These are phyloP conservation scores for Sparassis latifolia DNA, from an alignment of 1,284 basidiomycete species.

Conservation along the genomic window DNA sequence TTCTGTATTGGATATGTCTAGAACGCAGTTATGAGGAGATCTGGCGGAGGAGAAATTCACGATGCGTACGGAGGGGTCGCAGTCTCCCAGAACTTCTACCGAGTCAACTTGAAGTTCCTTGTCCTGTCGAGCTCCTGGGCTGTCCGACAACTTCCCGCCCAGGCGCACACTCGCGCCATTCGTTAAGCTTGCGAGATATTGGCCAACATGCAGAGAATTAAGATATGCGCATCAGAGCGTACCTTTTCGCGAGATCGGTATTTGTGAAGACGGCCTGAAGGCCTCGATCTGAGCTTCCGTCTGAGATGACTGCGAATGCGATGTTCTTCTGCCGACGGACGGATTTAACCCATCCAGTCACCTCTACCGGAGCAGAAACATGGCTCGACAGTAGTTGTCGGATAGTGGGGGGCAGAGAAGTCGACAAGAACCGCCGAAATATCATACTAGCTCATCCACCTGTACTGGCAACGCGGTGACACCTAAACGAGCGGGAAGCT, in stretches of 20 bases:
- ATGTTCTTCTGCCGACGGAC: slow-evolving; percentile 83
- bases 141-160: slow-evolving; percentile 57
- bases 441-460: background rate
- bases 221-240: slow-evolving; percentile 10
- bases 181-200: slow-evolving; percentile 40
- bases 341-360: slow-evolving; percentile 82
- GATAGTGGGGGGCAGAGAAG: slow-evolving; percentile 46
- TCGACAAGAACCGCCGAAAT: slow-evolving; percentile 20
- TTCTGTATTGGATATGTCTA: slow-evolving; percentile 87
- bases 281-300: slow-evolving; percentile 65
- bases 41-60: background rate
- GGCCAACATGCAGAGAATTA: background rate
- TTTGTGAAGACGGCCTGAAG: slow-evolving; percentile 76
- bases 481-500: background rate
- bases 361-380: slow-evolving; percentile 22
- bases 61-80: slow-evolving; percentile 61
- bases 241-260: slow-evolving; percentile 35
- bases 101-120: slow-evolving; percentile 70
- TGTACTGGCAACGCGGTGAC: background rate
- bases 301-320: slow-evolving; percentile 77
- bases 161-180: slow-evolving; percentile 72
- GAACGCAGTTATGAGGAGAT: background rate
- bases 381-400: slow-evolving; percentile 42
- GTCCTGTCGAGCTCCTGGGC: slow-evolving; percentile 64
- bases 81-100: slow-evolving; percentile 65